Evolutionary conservation across 1,139 yeast species (phyloP), one percentile per base, ranked within the genome.

Genomic region (Yamadazyma siamensis): DNA sequence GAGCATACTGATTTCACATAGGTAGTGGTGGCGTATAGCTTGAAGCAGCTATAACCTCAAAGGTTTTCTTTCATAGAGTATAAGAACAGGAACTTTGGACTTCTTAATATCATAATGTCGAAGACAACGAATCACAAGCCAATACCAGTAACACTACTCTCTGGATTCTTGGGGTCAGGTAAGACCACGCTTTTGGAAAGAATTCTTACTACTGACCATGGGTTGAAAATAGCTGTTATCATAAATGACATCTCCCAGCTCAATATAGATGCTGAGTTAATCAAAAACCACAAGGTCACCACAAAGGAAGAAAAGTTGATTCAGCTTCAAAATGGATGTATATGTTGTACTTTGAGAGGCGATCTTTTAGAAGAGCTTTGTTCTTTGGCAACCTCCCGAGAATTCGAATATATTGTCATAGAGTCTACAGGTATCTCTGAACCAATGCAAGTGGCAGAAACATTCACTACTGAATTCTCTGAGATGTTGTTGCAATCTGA

Each of bases 361-460:
- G 25, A 23, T 23, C 25, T 23, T 10, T 23, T 23, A 13, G 25
- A 23, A 13, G 25, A 23, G n/a, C 25, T 23, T 6, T 23, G 6
- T 6, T 5, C 25, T 23, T 23, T 23, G n/a, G 15, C 25, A 6
- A 11, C 6, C 6, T 10, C n/a, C 7, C 9, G n/a, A 8, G 15
- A 23, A 6, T 23, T 23, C 13, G 25, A 23, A 13, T 13, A 10
- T 13, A 23, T 23, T 23, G 25, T 23, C 6, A 23, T 23, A 5
- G 25, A 23, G n/a, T 23, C 25, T 10, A 23, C 25, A 6, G 25
- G 25, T 10, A 23, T 23, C 13, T 23, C 25, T 10, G 25, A 23
- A 13, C 25, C 25, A 10, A 23, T 23, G 25, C 25, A 23, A 23
- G 25, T 23, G 12, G 25, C 25, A 23, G 25, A 23, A 13, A 23